phyloP scores from a whole-genome alignment of 1,284 basidiomycete species.

The Naganishia albida region DNA sequence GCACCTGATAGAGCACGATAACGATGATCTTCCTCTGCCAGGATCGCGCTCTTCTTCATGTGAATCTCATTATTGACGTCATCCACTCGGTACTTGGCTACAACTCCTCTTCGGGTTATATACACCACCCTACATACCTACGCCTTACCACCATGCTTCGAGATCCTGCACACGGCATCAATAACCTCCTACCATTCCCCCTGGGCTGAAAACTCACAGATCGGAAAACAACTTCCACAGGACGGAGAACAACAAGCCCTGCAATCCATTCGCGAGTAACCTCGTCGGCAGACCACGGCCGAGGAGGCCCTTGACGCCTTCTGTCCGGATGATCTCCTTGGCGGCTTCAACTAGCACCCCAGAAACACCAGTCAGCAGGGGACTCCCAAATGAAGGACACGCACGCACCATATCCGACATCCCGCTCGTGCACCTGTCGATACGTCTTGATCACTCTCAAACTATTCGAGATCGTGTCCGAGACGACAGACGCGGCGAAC shows the following conservation, averaged over 20 bases:
- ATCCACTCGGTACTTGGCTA: background rate
- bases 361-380: background rate
- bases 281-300: slow-evolving; percentile 80
- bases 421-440: slow-evolving; percentile 76
- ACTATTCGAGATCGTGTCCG: slow-evolving; percentile 80
- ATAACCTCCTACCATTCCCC: background rate
- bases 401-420: slow-evolving; percentile 66
- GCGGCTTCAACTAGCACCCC: slow-evolving; percentile 45
- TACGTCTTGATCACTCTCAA: slow-evolving; percentile 90
- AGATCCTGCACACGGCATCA: slow-evolving; percentile 9
- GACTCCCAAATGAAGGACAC: too few species aligned
- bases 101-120: too few species aligned
- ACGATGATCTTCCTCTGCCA: background rate
- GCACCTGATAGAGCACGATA: too few species aligned
- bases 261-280: slow-evolving; percentile 78
- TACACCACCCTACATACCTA: background rate
- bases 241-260: slow-evolving; percentile 79
- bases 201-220: slow-evolving; percentile 55
- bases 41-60: slow-evolving; percentile 6
- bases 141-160: slow-evolving; percentile 13
- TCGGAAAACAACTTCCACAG: slow-evolving; percentile 84
- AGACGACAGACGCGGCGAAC: slow-evolving; percentile 75
- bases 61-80: slow-evolving; percentile 6
- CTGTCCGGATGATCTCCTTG: slow-evolving; percentile 62
- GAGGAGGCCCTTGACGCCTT: slow-evolving; percentile 72